phyloP scores from a whole-genome alignment of 768 basidiomycete species.

The Leccinum subtestaceum region DNA sequence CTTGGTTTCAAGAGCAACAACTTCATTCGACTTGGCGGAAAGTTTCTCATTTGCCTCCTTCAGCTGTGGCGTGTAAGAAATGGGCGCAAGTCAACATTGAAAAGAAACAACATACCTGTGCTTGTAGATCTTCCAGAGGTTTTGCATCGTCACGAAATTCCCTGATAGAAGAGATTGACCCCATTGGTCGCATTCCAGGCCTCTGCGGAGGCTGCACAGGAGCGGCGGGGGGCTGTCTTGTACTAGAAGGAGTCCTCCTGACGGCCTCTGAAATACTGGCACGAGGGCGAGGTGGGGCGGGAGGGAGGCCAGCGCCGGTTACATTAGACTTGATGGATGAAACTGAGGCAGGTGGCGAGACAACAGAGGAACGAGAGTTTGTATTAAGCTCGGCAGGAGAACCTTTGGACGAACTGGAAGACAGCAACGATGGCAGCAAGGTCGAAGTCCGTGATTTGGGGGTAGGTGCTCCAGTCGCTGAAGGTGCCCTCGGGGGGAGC shows the following conservation, averaged over 20 bases:
- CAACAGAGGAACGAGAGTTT: conserved; percentile 46
- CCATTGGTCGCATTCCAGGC: conserved; percentile 45
- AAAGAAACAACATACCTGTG: conserved; percentile 43
- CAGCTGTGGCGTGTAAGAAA: conserved; percentile 42
- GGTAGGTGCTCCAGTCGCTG: conserved; percentile 38
- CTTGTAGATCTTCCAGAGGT: conserved; percentile 54
- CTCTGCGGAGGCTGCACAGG: conserved; percentile 30
- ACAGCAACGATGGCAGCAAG: conserved; percentile 25
- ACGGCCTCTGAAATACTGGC: conserved; percentile 66
- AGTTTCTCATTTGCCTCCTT: conserved; percentile 54
- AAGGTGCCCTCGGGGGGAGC: conserved; percentile 34
- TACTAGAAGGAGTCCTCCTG: conserved; percentile 45
- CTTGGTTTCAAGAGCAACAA: conserved; percentile 53
- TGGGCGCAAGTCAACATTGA: not conserved
- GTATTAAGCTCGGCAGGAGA: conserved; percentile 22
- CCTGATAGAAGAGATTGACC: conserved; percentile 72
- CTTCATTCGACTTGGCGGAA: conserved; percentile 47
- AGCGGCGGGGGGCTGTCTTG: conserved; percentile 34
- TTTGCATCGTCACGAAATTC: conserved; percentile 66
- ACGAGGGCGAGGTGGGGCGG: conserved; percentile 50
- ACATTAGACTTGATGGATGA: conserved; percentile 45
- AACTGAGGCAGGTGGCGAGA: conserved; percentile 54
- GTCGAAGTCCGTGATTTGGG: conserved; percentile 39
- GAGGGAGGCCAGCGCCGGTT: conserved; percentile 24
- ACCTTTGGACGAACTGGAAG: conserved; percentile 21